phyloP scores from a whole-genome alignment of 257 asterid genomes.

The Galeopsis tetrahit region DNA sequence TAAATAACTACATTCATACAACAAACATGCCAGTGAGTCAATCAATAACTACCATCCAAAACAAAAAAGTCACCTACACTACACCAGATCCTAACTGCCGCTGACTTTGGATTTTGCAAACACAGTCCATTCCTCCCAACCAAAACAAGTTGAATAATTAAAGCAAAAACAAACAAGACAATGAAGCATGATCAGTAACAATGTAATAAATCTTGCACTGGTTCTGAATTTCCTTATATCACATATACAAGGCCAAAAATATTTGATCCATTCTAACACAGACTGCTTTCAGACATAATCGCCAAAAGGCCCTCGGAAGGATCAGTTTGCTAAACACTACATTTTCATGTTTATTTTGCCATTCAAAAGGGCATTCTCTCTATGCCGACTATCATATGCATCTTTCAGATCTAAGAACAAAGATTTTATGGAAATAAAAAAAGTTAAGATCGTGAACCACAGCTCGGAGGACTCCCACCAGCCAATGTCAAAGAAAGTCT shows the following conservation, averaged over 20 bases:
- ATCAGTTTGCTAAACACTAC: background rate
- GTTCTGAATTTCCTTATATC: background rate
- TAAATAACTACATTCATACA: background rate
- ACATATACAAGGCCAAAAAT: background rate
- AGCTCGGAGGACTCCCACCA: constrained; percentile 26
- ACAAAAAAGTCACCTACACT: background rate
- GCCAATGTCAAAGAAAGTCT: constrained; percentile 8
- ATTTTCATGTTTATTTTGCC: background rate
- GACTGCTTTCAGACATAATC: background rate
- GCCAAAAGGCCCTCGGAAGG: too few relatives aligned
- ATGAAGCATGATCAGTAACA: background rate
- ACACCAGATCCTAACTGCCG: background rate
- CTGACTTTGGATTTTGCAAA: background rate
- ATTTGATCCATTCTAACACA: background rate
- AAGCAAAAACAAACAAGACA: background rate
- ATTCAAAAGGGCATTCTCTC: background rate
- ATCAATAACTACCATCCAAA: background rate
- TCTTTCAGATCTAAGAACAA: background rate
- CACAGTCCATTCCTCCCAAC: constrained; percentile 2
- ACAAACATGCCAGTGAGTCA: constrained; percentile 20
- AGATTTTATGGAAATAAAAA: background rate
- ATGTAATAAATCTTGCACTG: background rate
- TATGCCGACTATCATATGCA: background rate
- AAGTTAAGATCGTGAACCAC: background rate
- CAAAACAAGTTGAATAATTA: constrained; percentile 4